Conservation (phyloP, 768 basidiomycete species). For the Lentinula aciculospora region DNA sequence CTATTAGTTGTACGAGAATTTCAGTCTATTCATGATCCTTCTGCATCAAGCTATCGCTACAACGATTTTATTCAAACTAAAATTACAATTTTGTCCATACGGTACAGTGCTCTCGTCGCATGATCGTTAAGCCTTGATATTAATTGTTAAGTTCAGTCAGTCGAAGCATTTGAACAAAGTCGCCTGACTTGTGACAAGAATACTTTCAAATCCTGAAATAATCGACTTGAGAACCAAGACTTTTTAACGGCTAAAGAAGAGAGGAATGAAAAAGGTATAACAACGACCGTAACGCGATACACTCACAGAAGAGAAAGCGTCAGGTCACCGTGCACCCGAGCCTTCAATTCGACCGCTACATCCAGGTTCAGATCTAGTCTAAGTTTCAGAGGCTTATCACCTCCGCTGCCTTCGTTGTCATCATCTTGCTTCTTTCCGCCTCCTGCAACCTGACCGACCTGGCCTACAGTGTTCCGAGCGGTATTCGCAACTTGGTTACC, state of each 20-base stretch:
- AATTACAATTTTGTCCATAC: background rate
- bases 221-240: background rate
- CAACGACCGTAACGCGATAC: no score
- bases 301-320: slow-evolving; percentile 24
- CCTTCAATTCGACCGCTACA: slow-evolving; percentile 27
- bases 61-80: background rate
- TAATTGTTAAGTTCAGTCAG: background rate
- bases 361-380: slow-evolving; percentile 28
- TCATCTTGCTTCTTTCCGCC: slow-evolving; percentile 8
- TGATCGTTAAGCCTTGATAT: background rate
- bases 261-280: background rate
- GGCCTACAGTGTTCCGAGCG: slow-evolving; percentile 10
- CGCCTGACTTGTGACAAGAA: background rate
- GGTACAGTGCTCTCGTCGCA: background rate
- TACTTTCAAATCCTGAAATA: background rate
- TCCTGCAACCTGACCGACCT: slow-evolving; percentile 15
- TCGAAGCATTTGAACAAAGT: background rate
- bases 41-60: background rate
- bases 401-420: slow-evolving; percentile 1
- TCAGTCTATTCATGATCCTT: no score
- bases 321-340: slow-evolving; percentile 26
- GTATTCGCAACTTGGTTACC: slow-evolving; percentile 10
- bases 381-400: slow-evolving; percentile 20
- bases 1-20: background rate
- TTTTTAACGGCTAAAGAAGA: background rate